A percentile compares a stretch with the other conserved stretches of the same genome.
Evolutionary conservation across 2,329 filamentous ascomycete genomes (phyloP).

Genomic region (Dactylellina sp.): DNA sequence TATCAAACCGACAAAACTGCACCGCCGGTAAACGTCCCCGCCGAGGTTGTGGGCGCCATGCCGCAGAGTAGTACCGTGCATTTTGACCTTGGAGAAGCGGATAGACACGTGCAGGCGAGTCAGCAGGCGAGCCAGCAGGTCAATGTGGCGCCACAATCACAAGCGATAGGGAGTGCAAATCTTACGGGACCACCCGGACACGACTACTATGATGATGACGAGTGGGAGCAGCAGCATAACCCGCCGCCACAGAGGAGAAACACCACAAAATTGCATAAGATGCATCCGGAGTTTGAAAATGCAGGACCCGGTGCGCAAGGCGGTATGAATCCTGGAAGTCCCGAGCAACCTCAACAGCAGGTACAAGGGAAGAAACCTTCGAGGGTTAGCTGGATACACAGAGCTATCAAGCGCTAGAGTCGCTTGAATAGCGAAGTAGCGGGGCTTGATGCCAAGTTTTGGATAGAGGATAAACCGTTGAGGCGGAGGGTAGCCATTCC

Average conservation of each 20-base stretch:
- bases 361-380: slow-evolving; percentile 26
- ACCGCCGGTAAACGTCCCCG: slow-evolving; percentile 45
- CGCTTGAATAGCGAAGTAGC: slow-evolving; percentile 66
- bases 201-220: slow-evolving; percentile 44
- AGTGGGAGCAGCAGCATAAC: slow-evolving; percentile 35
- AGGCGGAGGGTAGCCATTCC: slow-evolving; percentile 10
- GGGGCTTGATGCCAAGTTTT: slow-evolving; percentile 60
- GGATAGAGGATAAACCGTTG: slow-evolving; percentile 22
- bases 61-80: slow-evolving; percentile 49
- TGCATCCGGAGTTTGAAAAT: slow-evolving; percentile 44
- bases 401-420: slow-evolving; percentile 48
- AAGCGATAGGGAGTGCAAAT: slow-evolving; percentile 5
- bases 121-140: slow-evolving; percentile 1
- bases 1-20: slow-evolving; percentile 41
- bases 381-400: slow-evolving; percentile 52
- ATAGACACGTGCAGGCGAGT: slow-evolving; percentile 36
- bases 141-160: neutral
- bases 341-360: slow-evolving; percentile 12
- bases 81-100: slow-evolving; percentile 50
- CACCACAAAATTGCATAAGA: slow-evolving; percentile 33
- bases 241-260: slow-evolving; percentile 26
- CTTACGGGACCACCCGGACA: slow-evolving; percentile 1
- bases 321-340: neutral
- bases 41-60: slow-evolving; percentile 32
- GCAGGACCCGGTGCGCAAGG: neutral